Percentiles rank a stretch among this genome's conserved stretches.
These are phyloP conservation scores for Cystofilobasidium ferigula DNA, from an alignment of 768 basidiomycete genomes.

Conservation along the genomic window DNA sequence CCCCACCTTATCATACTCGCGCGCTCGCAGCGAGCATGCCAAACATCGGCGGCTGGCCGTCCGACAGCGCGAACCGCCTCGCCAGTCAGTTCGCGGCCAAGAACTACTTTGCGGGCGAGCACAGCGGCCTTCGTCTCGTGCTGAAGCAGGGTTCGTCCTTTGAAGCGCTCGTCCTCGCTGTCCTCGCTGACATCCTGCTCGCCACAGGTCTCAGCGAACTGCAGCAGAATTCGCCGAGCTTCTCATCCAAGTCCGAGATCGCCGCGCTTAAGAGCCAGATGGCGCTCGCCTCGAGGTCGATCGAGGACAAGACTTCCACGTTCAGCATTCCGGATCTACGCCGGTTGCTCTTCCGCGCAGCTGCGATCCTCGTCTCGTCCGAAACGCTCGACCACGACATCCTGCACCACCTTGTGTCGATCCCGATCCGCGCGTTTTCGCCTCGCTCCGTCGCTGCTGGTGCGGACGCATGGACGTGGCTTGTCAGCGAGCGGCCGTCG, in stretches of 20 bases:
- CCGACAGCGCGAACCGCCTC: constrained; percentile 70
- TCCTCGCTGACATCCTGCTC: neutral
- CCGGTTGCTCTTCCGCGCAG: constrained; percentile 73
- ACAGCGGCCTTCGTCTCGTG: constrained; percentile 64
- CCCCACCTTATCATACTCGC: neutral
- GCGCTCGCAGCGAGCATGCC: constrained; percentile 35
- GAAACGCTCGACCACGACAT: constrained; percentile 65
- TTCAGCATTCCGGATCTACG: constrained; percentile 72
- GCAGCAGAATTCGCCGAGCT: constrained; percentile 52
- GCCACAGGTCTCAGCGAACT: constrained; percentile 50
- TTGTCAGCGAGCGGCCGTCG: constrained; percentile 71
- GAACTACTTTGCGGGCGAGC: constrained; percentile 79
- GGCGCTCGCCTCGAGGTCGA: constrained; percentile 53
- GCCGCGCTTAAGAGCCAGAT: constrained; percentile 58
- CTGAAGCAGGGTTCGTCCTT: constrained; percentile 48
- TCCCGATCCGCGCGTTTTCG: constrained; percentile 83
- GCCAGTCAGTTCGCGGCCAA: constrained; percentile 80
- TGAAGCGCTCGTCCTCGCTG: neutral
- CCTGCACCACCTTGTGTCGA: constrained; percentile 68
- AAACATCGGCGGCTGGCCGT: constrained; percentile 47
- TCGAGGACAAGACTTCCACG: constrained; percentile 59
- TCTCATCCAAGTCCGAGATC: constrained; percentile 54
- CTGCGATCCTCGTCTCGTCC: constrained; percentile 61
- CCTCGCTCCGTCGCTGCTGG: constrained; percentile 75
- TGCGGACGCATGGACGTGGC: constrained; percentile 93